A percentile compares a stretch with the other conserved stretches of the same genome.
phyloP scores from a whole-genome alignment of 78 protist species.

The Planoprotostelium fungivorum region DNA sequence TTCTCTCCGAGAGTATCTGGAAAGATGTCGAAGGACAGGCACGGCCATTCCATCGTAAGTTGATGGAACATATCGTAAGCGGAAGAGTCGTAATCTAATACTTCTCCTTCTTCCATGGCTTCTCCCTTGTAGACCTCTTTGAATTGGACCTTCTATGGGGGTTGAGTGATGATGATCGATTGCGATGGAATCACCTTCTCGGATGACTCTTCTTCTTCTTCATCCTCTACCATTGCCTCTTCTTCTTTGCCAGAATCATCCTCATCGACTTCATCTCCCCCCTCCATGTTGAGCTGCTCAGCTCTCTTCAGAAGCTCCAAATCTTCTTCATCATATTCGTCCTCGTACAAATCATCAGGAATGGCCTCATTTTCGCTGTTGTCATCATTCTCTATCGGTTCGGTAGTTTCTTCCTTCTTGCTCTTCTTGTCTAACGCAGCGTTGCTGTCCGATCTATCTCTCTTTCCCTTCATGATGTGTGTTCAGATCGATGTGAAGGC shows the following conservation, averaged over 20 bases:
- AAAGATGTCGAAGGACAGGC: slow-evolving; percentile 82
- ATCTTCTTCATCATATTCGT: slow-evolving; percentile 7
- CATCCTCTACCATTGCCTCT: slow-evolving; percentile 1
- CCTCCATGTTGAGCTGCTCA: slow-evolving; percentile 15
- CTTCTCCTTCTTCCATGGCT: slow-evolving; percentile 47
- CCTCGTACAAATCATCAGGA: slow-evolving; percentile 23
- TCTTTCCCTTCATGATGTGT: neutral
- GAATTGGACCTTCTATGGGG: neutral
- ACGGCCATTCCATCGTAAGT: slow-evolving; percentile 87
- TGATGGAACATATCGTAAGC: slow-evolving; percentile 87
- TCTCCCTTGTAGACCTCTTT: slow-evolving; percentile 19
- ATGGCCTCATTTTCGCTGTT: neutral
- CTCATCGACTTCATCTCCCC: neutral
- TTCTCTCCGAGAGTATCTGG: slow-evolving; percentile 73
- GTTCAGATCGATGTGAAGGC: no score
- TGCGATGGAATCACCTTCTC: slow-evolving; percentile 22
- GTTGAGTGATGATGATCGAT: slow-evolving; percentile 9
- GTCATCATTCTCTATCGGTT: slow-evolving; percentile 9
- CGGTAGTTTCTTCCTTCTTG: slow-evolving; percentile 8
- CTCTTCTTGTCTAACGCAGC: neutral
- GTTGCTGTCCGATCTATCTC: neutral
- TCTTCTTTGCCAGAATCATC: slow-evolving; percentile 6
- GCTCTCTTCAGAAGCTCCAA: slow-evolving; percentile 5
- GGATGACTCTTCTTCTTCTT: slow-evolving; percentile 16
- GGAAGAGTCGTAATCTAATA: slow-evolving; percentile 57